phyloP scores from a whole-genome alignment of 352 stramenopile genomes.

The Blastocystis sp. region DNA sequence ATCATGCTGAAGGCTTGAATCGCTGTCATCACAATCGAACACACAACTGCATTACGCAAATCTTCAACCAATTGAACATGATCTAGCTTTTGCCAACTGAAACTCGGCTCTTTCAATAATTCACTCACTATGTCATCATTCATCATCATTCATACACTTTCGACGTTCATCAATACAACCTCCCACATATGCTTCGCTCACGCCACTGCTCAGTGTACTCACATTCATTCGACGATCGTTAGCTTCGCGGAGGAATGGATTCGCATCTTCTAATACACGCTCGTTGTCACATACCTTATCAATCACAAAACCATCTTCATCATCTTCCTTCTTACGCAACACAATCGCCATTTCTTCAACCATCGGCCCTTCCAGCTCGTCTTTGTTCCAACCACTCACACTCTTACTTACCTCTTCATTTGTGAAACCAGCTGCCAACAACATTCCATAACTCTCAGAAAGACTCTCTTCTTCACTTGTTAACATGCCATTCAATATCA shows the following conservation, averaged over 20 bases:
- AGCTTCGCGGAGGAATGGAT: not conserved
- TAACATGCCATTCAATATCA: conserved; percentile 99
- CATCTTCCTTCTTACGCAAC: conserved; percentile 89
- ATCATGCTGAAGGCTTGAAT: conserved; percentile 76
- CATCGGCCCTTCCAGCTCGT: conserved; percentile 91
- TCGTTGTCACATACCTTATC: conserved; percentile 90
- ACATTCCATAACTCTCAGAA: conserved; percentile 93
- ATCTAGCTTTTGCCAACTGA: conserved; percentile 74
- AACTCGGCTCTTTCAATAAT: not conserved
- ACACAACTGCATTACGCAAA: conserved; percentile 34
- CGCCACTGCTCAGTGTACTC: not conserved
- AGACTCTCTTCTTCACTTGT: conserved; percentile 98
- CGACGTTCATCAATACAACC: not conserved
- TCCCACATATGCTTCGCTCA: not conserved
- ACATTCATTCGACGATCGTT: not conserved
- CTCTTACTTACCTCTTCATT: conserved; percentile 86
- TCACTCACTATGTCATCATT: not conserved
- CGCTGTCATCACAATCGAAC: not conserved
- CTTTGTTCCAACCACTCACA: conserved; percentile 96
- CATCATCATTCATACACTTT: not conserved
- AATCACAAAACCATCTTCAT: conserved; percentile 77
- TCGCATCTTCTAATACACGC: not conserved
- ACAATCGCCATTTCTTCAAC: conserved; percentile 97
- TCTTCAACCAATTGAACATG: conserved; percentile 93
- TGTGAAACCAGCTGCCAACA: conserved; percentile 86